Evolutionary conservation across 1,284 basidiomycete genomes (phyloP).

Genomic region (Microbotryum intermedium): DNA sequence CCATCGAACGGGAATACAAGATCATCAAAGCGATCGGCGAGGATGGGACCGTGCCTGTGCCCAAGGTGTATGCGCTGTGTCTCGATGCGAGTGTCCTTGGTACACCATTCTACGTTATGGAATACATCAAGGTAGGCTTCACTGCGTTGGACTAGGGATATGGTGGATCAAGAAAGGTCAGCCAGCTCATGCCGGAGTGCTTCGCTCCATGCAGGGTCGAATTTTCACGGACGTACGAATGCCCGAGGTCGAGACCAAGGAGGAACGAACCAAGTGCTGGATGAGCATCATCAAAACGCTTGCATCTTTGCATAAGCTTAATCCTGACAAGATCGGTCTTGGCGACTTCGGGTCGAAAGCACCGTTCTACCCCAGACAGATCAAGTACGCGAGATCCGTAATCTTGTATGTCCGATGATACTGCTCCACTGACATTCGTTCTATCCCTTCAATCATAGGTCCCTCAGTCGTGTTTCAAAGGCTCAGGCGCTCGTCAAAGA

Average conservation of each 20-base stretch:
- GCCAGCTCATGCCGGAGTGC: neutral
- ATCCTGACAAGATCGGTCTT: constrained; percentile 62
- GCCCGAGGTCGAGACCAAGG: constrained; percentile 52
- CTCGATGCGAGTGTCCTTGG: constrained; percentile 69
- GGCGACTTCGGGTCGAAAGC: constrained; percentile 64
- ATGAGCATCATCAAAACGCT: constrained; percentile 64
- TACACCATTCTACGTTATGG: constrained; percentile 91
- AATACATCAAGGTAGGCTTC: constrained; percentile 59
- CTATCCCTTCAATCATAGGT: constrained; percentile 32
- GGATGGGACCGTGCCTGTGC: constrained; percentile 77
- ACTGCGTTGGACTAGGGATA: neutral
- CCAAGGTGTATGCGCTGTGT: constrained; percentile 68
- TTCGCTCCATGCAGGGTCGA: constrained; percentile 49
- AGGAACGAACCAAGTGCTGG: constrained; percentile 67
- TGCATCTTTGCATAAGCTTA: constrained; percentile 62
- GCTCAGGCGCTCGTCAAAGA: constrained; percentile 62
- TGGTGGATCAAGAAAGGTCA: neutral
- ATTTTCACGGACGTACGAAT: constrained; percentile 82
- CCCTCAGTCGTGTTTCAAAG: constrained; percentile 61
- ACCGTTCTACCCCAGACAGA: constrained; percentile 83
- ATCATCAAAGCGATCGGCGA: constrained; percentile 66
- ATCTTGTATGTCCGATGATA: neutral
- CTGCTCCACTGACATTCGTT: neutral
- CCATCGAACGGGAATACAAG: constrained; percentile 83
- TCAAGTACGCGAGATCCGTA: constrained; percentile 45